Evolutionary conservation across 331 rosid species (phyloP), one percentile per base, ranked within the genome.

Genomic region (Quercus tomentella): DNA sequence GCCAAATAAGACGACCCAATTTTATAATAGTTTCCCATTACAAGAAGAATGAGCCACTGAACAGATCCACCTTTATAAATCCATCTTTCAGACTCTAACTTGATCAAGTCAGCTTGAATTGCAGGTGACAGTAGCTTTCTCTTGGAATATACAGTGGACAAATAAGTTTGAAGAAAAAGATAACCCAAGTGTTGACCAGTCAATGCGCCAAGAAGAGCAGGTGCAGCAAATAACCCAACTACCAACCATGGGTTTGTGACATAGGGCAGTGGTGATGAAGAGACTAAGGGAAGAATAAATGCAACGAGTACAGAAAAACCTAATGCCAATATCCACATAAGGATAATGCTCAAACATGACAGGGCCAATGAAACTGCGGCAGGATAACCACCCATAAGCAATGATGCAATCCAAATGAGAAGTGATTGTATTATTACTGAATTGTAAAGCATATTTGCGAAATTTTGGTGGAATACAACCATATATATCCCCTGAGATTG

Each of bases 21-120:
- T 84, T 87, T 93, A 79, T 87, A 90, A 77, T 92, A 93, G 84
- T 73, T 90, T 74, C 99, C 99, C 75, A 95, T 74, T 75, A 79
- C 82, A 82, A 95, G 93, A 82, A 95, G 87, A 82, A 93, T 58
- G 73, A 93, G 96, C 99, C 99, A 95, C 83, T 91, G 97, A 73
- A 95, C 79, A 76, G 97, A 89, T 85, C 97, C 99, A 56, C 94
- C 92, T 86, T 95, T 95, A 72, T 90, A 95, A 74, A 95, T 93
- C 99, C 99, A 95, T 84, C 99, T 95, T 88, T 95, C 99, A 70
- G 98, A 96, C 85, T 95, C 99, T 28, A 90, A 82, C 82, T 89
- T 89, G 84, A 88, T 84, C 77, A 90, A 23, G 73, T 89, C 83
- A 62, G 87, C 88, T 75, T 80, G 91, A 85, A 86, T 61, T 76